Evolutionary conservation across 1,284 basidiomycete genomes (phyloP), one percentile per base, ranked within the genome.

Genomic region (Grifola frondosa): DNA sequence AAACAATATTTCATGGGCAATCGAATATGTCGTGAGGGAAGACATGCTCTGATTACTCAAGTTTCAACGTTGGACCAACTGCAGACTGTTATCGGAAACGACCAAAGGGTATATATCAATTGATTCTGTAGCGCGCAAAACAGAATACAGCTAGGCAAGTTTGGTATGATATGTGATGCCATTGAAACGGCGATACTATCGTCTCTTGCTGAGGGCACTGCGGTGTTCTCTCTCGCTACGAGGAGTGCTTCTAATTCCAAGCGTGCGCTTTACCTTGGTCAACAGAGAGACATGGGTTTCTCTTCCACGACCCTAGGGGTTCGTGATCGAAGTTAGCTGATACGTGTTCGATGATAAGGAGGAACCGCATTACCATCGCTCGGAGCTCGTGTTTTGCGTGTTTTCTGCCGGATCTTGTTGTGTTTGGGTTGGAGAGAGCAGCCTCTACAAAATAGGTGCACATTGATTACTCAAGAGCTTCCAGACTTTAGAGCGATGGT

Each of bases 381-480:
- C 58, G 61, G n/a, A 75, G 65, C 52, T 76, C 70, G 25, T 60
- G 62, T 54, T 75, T 73, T 5, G 74, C 74, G 48, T 70, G 67
- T 49, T 65, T 67, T n/a, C 74, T 64, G 5, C 73, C 71, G 9
- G 56, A 32, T 7, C 53, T 61, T 5, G 72, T 74, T 9, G 74
- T 76, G 41, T 74, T 73, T 3, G 77, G 75, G 55, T 77, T 78
- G 23, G 71, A 43, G 7, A 78, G 61, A 6, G 77, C 71, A 29
- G 73, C 71, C 60, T 70, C 73, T 77, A 53, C 39, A 43, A 29
- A 30, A n/a, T 24, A 6, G 11, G 29, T 39, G 15, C 20, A 19
- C 36, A 26, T n/a, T n/a, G n/a, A n/a, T n/a, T n/a, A n/a, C n/a
- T n/a, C n/a, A n/a, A n/a, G n/a, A 11, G n/a, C 26, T 17, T 11